Evolutionary conservation across 2,329 filamentous ascomycete genomes (phyloP).

Genomic region (Talaromyces funiculosus): DNA sequence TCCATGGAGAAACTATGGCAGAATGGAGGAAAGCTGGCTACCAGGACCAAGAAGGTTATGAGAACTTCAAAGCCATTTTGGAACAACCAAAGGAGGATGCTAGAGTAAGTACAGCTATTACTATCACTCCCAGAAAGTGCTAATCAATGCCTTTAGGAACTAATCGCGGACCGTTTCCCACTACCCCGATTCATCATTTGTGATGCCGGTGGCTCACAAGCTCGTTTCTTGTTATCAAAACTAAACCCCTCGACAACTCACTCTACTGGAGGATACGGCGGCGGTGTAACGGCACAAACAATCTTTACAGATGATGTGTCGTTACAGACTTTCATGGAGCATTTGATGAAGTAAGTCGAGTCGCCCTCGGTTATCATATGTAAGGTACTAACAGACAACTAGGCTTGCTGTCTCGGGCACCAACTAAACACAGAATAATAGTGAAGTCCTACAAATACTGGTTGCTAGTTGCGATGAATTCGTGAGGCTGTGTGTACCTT

Average conservation of each 20-base stretch:
- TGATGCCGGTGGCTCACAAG: conserved; percentile 95
- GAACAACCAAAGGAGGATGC: conserved; percentile 96
- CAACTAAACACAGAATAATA: conserved; percentile 34
- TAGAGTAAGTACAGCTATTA: conserved; percentile 55
- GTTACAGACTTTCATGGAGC: conserved; percentile 98
- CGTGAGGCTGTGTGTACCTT: conserved; percentile 15
- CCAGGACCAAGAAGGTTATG: conserved; percentile 95
- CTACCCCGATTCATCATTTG: conserved; percentile 97
- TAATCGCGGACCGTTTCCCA: conserved; percentile 97
- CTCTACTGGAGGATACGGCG: conserved; percentile 86
- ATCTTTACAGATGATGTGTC: conserved; percentile 99
- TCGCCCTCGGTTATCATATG: background rate
- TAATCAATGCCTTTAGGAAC: conserved; percentile 55
- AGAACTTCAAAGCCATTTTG: conserved; percentile 83
- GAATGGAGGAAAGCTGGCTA: conserved; percentile 98
- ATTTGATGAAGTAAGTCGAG: conserved; percentile 86
- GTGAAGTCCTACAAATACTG: background rate
- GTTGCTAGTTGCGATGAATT: conserved; percentile 7
- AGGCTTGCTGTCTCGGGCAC: conserved; percentile 49
- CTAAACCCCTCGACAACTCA: conserved; percentile 97
- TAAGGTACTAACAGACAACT: conserved; percentile 24
- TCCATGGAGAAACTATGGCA: conserved; percentile 95
- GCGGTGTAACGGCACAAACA: conserved; percentile 84
- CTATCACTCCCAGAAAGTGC: background rate
- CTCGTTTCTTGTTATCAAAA: conserved; percentile 93